Evolutionary conservation across 2,329 filamentous ascomycete genomes (phyloP).

Genomic region (Alternaria brassicae): DNA sequence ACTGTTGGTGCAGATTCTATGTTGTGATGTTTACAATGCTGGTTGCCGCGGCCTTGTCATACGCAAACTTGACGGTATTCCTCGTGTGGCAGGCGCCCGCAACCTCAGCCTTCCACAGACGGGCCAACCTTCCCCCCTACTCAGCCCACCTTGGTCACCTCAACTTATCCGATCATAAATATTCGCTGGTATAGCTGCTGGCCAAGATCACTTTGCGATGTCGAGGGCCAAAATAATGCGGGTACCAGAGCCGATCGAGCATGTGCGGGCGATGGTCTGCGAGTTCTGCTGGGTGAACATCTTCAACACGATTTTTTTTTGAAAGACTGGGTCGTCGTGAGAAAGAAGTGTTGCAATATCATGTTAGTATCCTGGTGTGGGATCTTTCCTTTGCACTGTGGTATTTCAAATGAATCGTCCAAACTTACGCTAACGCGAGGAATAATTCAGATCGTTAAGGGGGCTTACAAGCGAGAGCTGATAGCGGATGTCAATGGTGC

Average conservation of each 20-base stretch:
- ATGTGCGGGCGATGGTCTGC: neutral
- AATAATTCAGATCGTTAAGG: neutral
- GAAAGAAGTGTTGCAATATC: neutral
- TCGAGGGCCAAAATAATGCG: accelerated
- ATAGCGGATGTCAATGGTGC: neutral
- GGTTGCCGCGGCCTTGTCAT: neutral
- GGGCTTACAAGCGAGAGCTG: neutral
- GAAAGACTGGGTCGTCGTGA: neutral
- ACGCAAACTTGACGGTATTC: neutral
- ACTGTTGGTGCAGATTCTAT: accelerated
- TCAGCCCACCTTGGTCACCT: neutral
- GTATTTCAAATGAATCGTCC: neutral
- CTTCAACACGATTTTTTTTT: neutral
- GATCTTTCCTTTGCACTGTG: neutral
- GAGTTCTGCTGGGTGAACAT: neutral
- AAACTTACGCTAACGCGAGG: neutral
- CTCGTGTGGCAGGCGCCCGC: neutral
- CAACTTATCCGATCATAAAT: too few relatives aligned
- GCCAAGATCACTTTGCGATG: accelerated
- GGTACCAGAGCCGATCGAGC: neutral
- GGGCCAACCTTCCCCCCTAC: neutral
- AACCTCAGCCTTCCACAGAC: neutral
- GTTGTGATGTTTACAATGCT: neutral
- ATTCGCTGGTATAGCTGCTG: accelerated
- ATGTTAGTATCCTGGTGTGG: neutral